phyloP scores from a whole-genome alignment of 441 rosid genomes.

The Croton laevigatus region DNA sequence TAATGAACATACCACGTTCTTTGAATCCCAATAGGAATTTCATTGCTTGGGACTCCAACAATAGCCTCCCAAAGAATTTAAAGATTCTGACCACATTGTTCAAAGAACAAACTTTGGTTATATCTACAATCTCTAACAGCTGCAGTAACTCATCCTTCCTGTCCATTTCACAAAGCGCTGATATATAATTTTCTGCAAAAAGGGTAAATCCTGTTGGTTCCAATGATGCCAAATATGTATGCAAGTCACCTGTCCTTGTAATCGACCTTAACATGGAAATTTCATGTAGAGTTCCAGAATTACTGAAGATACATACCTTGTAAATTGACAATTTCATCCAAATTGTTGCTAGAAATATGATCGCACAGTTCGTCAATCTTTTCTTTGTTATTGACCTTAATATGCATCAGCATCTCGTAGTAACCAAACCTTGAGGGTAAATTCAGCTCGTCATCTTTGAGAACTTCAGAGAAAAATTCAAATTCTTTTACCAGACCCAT shows the following conservation, averaged over 20 bases:
- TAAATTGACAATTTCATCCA: constrained; percentile 33
- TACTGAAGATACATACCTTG: constrained; percentile 41
- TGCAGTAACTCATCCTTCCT: constrained; percentile 47
- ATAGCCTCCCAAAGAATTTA: constrained; percentile 58
- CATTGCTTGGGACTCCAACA: constrained; percentile 47
- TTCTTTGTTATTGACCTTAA: constrained; percentile 42
- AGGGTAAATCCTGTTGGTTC: constrained; percentile 8
- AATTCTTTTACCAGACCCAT: constrained; percentile 68
- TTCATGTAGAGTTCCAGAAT: background rate
- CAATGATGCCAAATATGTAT: background rate
- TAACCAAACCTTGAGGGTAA: constrained; percentile 57
- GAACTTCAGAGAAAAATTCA: constrained; percentile 32
- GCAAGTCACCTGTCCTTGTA: background rate
- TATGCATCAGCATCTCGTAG: constrained; percentile 79
- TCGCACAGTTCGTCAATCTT: constrained; percentile 58
- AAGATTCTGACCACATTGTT: constrained; percentile 44
- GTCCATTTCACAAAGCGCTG: constrained; percentile 68
- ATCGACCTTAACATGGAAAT: too few species aligned
- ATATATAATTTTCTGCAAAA: constrained; percentile 65
- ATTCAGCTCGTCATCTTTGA: constrained; percentile 41
- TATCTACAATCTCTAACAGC: constrained; percentile 57
- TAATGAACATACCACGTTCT: constrained; percentile 42
- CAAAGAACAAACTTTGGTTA: constrained; percentile 53
- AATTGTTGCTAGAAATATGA: constrained; percentile 28
- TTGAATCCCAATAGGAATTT: constrained; percentile 54